phyloP scores from a whole-genome alignment of 495 filamentous ascomycete species.

The Cercophora sp. region DNA sequence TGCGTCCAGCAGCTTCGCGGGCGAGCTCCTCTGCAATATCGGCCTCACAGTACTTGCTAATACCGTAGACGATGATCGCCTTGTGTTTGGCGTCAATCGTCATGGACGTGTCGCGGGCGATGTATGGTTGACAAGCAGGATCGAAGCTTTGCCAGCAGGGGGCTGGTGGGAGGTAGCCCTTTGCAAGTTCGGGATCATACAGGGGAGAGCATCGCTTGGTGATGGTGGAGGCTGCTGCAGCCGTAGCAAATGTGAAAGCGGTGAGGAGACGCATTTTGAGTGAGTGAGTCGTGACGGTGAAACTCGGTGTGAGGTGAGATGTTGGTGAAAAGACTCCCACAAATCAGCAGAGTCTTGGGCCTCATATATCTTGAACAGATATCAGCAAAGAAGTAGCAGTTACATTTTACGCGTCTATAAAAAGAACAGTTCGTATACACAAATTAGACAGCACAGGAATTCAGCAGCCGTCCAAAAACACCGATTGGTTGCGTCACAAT shows the following conservation, averaged over 20 bases:
- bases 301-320: not conserved
- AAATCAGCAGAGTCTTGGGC: too few relatives aligned
- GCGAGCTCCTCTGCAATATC: constrained; percentile 23
- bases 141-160: constrained; percentile 29
- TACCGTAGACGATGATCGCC: constrained; percentile 17
- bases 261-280: not conserved
- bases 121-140: constrained; percentile 18
- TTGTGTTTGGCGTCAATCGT: constrained; percentile 16
- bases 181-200: constrained; percentile 18
- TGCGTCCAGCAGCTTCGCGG: constrained; percentile 15
- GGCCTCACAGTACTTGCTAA: constrained; percentile 13
- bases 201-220: constrained; percentile 22
- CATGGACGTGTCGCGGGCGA: constrained; percentile 14
- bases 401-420: too few relatives aligned
- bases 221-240: not conserved
- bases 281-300: not conserved
- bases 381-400: not conserved
- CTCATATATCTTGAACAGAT: not conserved
- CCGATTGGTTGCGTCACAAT: not conserved
- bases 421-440: not conserved
- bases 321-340: not conserved
- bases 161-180: constrained; percentile 24
- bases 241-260: not conserved
- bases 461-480: not conserved
- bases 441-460: not conserved